A percentile compares a stretch with the other conserved stretches of the same genome.
phyloP scores from a whole-genome alignment of 2,329 filamentous ascomycete species.

The Westerdykella aurantiaca region DNA sequence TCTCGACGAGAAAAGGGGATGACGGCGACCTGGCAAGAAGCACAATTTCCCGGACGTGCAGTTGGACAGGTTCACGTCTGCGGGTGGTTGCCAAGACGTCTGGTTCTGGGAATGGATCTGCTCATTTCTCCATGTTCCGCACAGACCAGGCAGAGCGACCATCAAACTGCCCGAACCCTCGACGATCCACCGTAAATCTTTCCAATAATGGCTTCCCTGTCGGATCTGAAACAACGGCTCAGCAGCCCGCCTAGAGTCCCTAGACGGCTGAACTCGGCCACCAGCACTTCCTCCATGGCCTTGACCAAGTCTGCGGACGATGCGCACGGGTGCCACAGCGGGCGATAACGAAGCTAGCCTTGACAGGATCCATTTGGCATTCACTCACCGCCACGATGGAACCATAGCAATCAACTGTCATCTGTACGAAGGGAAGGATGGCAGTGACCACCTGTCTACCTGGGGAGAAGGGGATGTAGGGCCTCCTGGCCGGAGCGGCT shows the following conservation, averaged over 20 bases:
- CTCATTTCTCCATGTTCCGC: too few species aligned
- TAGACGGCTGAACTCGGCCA: conserved; percentile 27
- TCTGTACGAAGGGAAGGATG: background rate
- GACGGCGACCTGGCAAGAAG: too few species aligned
- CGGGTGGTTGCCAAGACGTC: too few species aligned
- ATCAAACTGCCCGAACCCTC: conserved; percentile 7
- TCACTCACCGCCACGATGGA: conserved; percentile 14
- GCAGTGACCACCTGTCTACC: conserved; percentile 14
- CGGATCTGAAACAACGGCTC: conserved; percentile 34
- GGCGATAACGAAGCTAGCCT: too few species aligned
- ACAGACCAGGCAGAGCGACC: too few species aligned
- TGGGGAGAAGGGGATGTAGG: conserved; percentile 2
- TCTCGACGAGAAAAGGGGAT: too few species aligned
- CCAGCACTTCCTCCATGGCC: conserved; percentile 27
- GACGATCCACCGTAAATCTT: conserved; percentile 26
- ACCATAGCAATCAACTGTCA: too few species aligned
- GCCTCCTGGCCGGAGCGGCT: too few species aligned
- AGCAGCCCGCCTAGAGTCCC: conserved; percentile 21
- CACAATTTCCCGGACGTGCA: too few species aligned
- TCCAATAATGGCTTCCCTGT: conserved; percentile 11
- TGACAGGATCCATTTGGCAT: conserved; percentile 37
- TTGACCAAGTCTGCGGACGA: conserved; percentile 47
- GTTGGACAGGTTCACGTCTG: background rate
- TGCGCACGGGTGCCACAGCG: conserved; percentile 37
- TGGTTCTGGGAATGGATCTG: too few species aligned